These are phyloP conservation scores for Botryobasidium botryosum DNA, from an alignment of 768 basidiomycete species.

Conservation along the genomic window DNA sequence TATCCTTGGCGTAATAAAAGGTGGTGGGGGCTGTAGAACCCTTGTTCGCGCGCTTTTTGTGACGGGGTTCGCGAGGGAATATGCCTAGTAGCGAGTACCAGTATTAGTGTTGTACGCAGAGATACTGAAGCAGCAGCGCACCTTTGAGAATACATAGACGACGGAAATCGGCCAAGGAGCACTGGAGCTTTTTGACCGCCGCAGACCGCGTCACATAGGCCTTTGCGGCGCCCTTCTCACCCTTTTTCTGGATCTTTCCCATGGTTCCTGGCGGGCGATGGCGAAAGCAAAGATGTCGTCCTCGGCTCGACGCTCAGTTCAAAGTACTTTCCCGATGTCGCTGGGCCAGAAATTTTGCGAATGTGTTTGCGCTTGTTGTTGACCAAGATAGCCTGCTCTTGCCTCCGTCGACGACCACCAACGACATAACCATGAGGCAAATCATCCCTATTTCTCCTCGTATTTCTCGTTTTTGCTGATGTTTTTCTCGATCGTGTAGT, in stretches of 20 bases:
- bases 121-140: conserved; percentile 18
- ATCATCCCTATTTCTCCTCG: no score
- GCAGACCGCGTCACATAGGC: conserved; percentile 80
- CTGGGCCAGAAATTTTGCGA: no score
- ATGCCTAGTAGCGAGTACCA: conserved; percentile 42
- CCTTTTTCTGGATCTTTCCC: conserved; percentile 31
- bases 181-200: conserved; percentile 90
- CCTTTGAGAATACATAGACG: conserved; percentile 96
- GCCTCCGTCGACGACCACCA: no score
- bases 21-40: conserved; percentile 93
- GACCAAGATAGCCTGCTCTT: no score
- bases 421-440: no score
- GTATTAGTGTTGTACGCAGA: conserved; percentile 1
- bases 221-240: conserved; percentile 81
- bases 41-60: conserved; percentile 88
- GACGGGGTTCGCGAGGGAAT: conserved; percentile 89
- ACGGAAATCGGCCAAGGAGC: conserved; percentile 91
- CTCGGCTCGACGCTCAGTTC: no score
- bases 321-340: no score
- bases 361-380: no score
- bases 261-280: neutral
- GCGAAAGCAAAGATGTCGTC: neutral
- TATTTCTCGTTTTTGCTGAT: neutral
- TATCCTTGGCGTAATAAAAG: conserved; percentile 97
- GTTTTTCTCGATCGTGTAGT: conserved; percentile 30